Evolutionary conservation across 257 asterid species (phyloP), one percentile per base, ranked within the genome.

Genomic region (Penstemon davidsonii): DNA sequence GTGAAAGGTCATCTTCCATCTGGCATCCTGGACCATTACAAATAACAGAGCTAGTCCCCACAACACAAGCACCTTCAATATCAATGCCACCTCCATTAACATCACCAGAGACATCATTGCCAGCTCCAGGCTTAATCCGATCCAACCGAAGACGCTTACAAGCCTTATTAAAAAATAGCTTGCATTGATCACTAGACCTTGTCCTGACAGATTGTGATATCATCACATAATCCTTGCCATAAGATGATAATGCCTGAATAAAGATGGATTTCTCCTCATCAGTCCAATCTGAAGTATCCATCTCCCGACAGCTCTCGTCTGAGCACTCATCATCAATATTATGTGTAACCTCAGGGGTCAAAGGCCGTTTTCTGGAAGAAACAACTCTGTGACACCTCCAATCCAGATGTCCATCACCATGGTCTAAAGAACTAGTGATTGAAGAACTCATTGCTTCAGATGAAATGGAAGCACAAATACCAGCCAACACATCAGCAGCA

Each of bases 401-500:
- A 9, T 88, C 96, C 73, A 79, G 89, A 74, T 67, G 79, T 57
- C 83, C 85, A 52, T 87, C 96, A 39, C 85, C 80, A 63, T 81
- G 89, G 64, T 91, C 98, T 73, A 80, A 85, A 71, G 97, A 87
- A 80, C 93, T 88, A 7, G 96, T 87, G 69, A 86, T 88, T 84
- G 95, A 86, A 62, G 96, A 89, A 81, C 96, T 84, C 93, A 86
- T 85, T 64, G 98, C 98, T 83, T 95, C 99, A 15, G 99, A 89
- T 45, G 99, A 95, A 12, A 91, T 64, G 60, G 99, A 89, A 74
- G 97, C 95, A 82, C 96, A 91, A 49, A 95, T 91, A 40, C 99
- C 95, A 60, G 96, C 97, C 85, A 95, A 85, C 51, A 95, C 99
- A 78, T 95, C 99, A 56, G 91, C 99, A 68, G 99, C 99, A 39